phyloP scores from a whole-genome alignment of 257 asterid genomes.

The Asclepias syriaca region DNA sequence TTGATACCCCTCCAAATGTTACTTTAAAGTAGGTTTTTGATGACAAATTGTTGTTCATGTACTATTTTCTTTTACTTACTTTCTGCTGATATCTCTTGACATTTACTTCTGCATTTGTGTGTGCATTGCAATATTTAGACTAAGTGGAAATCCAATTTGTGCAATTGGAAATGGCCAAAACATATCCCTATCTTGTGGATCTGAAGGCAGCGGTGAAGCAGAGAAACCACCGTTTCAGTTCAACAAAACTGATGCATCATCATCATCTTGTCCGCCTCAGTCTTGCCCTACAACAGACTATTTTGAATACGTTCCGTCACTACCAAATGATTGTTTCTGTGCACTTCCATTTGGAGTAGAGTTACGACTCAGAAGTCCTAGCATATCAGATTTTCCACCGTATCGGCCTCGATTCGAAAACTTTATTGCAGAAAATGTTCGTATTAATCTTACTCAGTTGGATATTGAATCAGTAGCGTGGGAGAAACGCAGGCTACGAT shows the following conservation, averaged over 20 bases:
- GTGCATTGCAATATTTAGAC: constrained; percentile 17
- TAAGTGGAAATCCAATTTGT: constrained; percentile 41
- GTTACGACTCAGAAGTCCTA: constrained; percentile 44
- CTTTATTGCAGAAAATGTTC: constrained; percentile 29
- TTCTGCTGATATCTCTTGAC: neutral
- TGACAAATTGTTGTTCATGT: neutral
- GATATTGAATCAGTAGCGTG: constrained; percentile 28
- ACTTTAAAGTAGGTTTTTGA: constrained; percentile 30
- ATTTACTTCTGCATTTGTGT: neutral
- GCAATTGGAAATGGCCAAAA: constrained; percentile 22
- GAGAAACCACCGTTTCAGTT: constrained; percentile 1
- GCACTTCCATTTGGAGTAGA: constrained; percentile 44
- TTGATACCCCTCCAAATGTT: constrained; percentile 39
- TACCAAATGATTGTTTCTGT: constrained; percentile 39
- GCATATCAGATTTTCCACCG: constrained; percentile 40
- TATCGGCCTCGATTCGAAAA: constrained; percentile 24
- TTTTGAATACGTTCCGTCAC: constrained; percentile 36
- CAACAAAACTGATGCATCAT: constrained; percentile 16
- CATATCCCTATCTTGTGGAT: constrained; percentile 27
- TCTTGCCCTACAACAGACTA: constrained; percentile 35
- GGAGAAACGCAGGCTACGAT: constrained; percentile 41
- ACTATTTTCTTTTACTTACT: neutral
- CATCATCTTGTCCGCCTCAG: constrained; percentile 20
- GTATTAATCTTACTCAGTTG: constrained; percentile 1
- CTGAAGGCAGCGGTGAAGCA: constrained; percentile 17